Conservation (phyloP, 371 early-diverging fungal genomes). For the Saksenaea vasiformis region DNA sequence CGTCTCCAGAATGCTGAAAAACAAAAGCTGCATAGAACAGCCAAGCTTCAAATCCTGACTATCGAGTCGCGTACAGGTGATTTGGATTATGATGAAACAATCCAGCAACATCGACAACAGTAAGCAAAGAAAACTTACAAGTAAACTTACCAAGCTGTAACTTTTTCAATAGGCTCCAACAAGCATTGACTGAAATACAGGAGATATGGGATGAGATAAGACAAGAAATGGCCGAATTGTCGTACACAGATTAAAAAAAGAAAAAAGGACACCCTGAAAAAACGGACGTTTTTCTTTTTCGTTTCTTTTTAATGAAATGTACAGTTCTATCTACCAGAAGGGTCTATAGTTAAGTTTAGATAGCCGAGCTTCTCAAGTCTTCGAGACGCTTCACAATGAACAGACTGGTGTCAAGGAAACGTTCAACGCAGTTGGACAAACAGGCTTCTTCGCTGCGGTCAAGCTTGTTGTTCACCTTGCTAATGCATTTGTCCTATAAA, state of each 20-base stretch:
- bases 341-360: slow-evolving; percentile 12
- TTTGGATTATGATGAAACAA: slow-evolving; percentile 42
- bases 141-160: not conserved
- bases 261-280: not conserved
- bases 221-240: slow-evolving; percentile 37
- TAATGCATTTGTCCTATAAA: slow-evolving; percentile 71
- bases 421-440: slow-evolving; percentile 80
- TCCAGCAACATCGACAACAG: slow-evolving; percentile 29
- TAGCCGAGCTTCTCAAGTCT: slow-evolving; percentile 37
- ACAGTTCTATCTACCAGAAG: not conserved
- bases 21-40: slow-evolving; percentile 40
- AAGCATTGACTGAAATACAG: slow-evolving; percentile 22
- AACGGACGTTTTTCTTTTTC: not conserved
- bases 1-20: slow-evolving; percentile 40
- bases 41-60: slow-evolving; percentile 38
- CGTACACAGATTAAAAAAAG: slow-evolving; percentile 4
- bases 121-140: slow-evolving; percentile 5
- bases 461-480: slow-evolving; percentile 69
- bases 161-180: slow-evolving; percentile 12
- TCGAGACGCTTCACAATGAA: slow-evolving; percentile 73
- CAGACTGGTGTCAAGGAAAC: slow-evolving; percentile 79
- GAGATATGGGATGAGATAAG: slow-evolving; percentile 49
- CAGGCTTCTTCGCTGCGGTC: slow-evolving; percentile 71
- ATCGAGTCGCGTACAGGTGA: slow-evolving; percentile 40
- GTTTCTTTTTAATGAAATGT: too few species aligned